A percentile compares a stretch with the other conserved stretches of the same genome.
Conservation (phyloP, 306 rosid species). For the Lathyrus sativus region DNA sequence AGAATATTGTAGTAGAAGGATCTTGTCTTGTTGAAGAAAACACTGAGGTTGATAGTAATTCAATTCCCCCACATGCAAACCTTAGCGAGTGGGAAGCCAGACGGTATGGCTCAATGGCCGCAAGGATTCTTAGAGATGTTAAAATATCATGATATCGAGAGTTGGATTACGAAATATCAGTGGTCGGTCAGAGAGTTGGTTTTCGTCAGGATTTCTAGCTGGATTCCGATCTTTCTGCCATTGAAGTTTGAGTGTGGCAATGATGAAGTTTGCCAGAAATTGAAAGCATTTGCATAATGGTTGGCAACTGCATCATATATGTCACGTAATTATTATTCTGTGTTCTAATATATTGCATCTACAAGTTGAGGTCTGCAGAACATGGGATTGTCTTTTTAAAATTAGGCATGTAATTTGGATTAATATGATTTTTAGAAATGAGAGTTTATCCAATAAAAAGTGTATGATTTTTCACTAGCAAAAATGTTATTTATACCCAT, state of each 20-base stretch:
- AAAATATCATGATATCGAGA: constrained; percentile 52
- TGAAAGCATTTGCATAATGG: constrained; percentile 10
- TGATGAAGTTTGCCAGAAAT: not conserved
- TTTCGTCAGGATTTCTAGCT: not conserved
- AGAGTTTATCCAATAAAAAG: not conserved
- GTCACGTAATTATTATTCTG: not conserved
- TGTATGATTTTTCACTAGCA: not conserved
- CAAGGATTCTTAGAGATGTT: constrained; percentile 75
- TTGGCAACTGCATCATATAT: constrained; percentile 4
- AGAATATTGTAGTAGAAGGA: constrained; percentile 34
- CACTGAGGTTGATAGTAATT: constrained; percentile 44
- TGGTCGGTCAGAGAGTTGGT: not conserved
- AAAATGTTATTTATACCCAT: not conserved
- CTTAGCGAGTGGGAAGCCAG: constrained; percentile 85
- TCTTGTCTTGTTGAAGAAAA: constrained; percentile 40
- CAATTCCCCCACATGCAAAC: constrained; percentile 42
- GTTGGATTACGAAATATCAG: not conserved
- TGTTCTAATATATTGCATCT: not conserved
- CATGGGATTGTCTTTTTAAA: not conserved
- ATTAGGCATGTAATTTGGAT: not conserved
- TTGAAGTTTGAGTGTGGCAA: constrained; percentile 2
- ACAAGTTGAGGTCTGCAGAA: not conserved
- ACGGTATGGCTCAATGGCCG: constrained; percentile 85
- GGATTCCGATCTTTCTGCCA: not conserved
- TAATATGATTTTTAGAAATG: not conserved